Conservation (phyloP, 345 rosid species). For the Hirschfeldia incana region DNA sequence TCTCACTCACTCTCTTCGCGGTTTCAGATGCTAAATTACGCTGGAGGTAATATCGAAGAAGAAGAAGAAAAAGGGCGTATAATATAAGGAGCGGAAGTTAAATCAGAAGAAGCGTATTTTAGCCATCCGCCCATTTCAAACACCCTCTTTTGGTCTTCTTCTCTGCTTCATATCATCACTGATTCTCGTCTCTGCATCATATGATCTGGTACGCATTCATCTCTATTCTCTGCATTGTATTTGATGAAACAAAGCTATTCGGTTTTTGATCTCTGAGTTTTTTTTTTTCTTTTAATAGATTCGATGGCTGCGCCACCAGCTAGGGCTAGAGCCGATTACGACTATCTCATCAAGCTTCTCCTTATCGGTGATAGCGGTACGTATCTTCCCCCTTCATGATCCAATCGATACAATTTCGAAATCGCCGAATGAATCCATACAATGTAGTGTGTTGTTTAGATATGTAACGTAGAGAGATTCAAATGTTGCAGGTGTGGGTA, state of each 20-base stretch:
- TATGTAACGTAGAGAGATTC: too few relatives aligned
- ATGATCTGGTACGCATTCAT: slow-evolving; percentile 24
- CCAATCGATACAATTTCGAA: slow-evolving; percentile 7
- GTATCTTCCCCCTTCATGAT: slow-evolving; percentile 10
- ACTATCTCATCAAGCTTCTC: slow-evolving; percentile 71
- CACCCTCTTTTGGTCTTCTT: neutral
- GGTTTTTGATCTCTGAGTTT: slow-evolving; percentile 21
- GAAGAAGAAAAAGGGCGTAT: neutral
- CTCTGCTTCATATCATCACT: neutral
- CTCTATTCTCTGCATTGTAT: neutral
- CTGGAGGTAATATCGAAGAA: neutral
- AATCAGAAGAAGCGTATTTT: neutral
- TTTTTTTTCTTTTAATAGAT: neutral
- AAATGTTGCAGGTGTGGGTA: slow-evolving; percentile 63
- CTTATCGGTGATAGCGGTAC: slow-evolving; percentile 76
- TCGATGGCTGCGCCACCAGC: slow-evolving; percentile 64
- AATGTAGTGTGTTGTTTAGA: slow-evolving; percentile 1
- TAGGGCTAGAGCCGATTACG: slow-evolving; percentile 79
- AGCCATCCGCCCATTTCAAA: neutral
- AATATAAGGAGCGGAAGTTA: neutral
- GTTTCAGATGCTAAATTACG: neutral
- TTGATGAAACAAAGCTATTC: too few relatives aligned
- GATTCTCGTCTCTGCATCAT: neutral
- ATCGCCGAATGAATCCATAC: neutral
- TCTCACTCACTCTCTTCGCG: neutral